Evolutionary conservation across 805 yeast species (phyloP), one percentile per base, ranked within the genome.

Genomic region (Starmerella asiatica): DNA sequence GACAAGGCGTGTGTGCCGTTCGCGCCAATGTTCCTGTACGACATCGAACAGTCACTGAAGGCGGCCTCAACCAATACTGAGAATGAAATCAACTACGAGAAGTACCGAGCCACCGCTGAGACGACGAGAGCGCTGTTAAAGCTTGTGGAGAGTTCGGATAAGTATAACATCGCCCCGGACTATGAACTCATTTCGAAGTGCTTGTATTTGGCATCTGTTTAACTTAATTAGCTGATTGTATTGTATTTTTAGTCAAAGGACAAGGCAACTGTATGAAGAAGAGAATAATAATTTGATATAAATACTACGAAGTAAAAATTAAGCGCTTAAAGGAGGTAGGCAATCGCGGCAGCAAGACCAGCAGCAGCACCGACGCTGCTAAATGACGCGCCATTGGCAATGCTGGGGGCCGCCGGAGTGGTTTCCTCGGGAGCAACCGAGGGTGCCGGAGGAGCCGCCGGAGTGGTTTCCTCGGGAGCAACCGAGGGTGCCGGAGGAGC

Each of bases 1-100:
- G 9, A 23, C 11, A 65, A 64, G 42, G 97, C 97, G 2, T 76
- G 93, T 50, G 75, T 88, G 37, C 97, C 98, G 18, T 88, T 86
- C 56, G 72, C 86, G 38, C 95, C 93, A 1, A 65, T 88, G 23
- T 85, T 83, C 52, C 58, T 88, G 34, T 76, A 86, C 3, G 97
- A 88, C 56, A 65, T 88, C 51, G 73, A 82, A 0, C 73, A 79
- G 53, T 84, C 83, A 56, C 70, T 77, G 3, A 79, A 76, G 47
- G 59, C 76, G 43, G 73, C 79, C 0, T 67, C 72, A 9, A 62
- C 63, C 39, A 57, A 71, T 1, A 56, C 56, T 17, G 60, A 41
- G 27, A 48, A 44, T 29, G 51, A 81, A 38, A 69, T 88, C 46
- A 85, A 86, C 55, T 77, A 86, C 54, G 75, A 79, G 35, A 79